These are phyloP conservation scores for Calonectria hongkongensis DNA, from an alignment of 2,329 filamentous ascomycete genomes.

Conservation along the genomic window DNA sequence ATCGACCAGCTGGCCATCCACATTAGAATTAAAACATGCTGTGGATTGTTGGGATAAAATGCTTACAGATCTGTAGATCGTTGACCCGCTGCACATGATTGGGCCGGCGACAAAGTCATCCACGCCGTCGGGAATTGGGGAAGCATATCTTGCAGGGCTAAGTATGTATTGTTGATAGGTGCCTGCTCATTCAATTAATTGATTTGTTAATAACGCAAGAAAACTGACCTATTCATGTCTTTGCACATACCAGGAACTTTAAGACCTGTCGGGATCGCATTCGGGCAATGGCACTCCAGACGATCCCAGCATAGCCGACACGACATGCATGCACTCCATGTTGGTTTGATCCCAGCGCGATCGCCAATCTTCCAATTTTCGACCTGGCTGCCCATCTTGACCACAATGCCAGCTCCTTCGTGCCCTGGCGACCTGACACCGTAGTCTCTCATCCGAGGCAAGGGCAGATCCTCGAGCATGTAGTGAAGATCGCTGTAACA, in stretches of 20 bases:
- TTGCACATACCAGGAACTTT: not conserved
- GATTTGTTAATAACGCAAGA: not conserved
- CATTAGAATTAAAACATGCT: not conserved
- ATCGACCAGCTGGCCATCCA: slow-evolving; percentile 3
- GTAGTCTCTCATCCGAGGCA: slow-evolving; percentile 1
- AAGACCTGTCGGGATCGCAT: slow-evolving; percentile 8
- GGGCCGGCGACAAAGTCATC: slow-evolving; percentile 8
- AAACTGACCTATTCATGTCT: not conserved
- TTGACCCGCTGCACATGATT: slow-evolving; percentile 16
- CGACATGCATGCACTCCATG: not conserved
- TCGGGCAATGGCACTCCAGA: not conserved
- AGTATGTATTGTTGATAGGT: slow-evolving; percentile 9
- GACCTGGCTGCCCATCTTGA: not conserved
- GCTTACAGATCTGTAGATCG: slow-evolving; percentile 10
- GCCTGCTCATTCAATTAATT: not conserved
- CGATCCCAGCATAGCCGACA: slow-evolving; percentile 13
- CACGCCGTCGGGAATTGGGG: slow-evolving; percentile 11
- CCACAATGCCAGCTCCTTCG: slow-evolving; percentile 28
- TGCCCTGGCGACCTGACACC: slow-evolving; percentile 12
- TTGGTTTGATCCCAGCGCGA: slow-evolving; percentile 6
- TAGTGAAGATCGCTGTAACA: slow-evolving; percentile 14
- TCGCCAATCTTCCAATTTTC: slow-evolving; percentile 16
- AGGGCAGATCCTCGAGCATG: slow-evolving; percentile 11
- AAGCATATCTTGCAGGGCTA: not conserved
- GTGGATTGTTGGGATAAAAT: not conserved